phyloP scores from a whole-genome alignment of 495 filamentous ascomycete species.

The Penicillium cinerascens region DNA sequence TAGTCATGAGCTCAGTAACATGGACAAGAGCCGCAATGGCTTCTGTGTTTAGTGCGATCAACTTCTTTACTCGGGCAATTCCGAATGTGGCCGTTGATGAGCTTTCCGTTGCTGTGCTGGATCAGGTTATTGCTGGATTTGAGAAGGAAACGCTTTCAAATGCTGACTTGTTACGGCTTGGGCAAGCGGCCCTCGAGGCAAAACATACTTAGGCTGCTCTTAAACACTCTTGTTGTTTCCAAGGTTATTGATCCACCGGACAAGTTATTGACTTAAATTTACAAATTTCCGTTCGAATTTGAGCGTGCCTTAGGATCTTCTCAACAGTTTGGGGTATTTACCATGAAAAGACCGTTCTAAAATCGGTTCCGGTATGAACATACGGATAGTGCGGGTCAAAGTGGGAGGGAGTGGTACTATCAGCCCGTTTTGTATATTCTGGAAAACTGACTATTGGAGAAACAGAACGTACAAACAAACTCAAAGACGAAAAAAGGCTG shows the following conservation, averaged over 20 bases:
- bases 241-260: background rate
- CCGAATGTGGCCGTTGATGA: constrained; percentile 35
- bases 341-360: no score
- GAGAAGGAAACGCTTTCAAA: constrained; percentile 46
- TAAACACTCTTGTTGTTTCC: no score
- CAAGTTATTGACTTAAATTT: no score
- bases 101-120: constrained; percentile 42
- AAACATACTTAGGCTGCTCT: background rate
- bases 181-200: constrained; percentile 4
- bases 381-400: no score
- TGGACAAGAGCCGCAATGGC: constrained; percentile 6
- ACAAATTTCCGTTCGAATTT: no score
- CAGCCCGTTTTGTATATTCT: background rate
- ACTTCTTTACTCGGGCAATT: constrained; percentile 10
- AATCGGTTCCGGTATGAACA: no score
- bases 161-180: constrained; percentile 43
- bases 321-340: no score
- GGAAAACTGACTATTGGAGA: no score
- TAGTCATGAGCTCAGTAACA: constrained; percentile 11
- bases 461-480: no score
- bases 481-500: no score
- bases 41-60: background rate
- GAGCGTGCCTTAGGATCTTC: no score
- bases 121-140: constrained; percentile 42
- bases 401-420: no score